Base-by-base conservation (phyloP, 2,329 filamentous ascomycete species). In the Botrytis hyacinthi region DNA sequence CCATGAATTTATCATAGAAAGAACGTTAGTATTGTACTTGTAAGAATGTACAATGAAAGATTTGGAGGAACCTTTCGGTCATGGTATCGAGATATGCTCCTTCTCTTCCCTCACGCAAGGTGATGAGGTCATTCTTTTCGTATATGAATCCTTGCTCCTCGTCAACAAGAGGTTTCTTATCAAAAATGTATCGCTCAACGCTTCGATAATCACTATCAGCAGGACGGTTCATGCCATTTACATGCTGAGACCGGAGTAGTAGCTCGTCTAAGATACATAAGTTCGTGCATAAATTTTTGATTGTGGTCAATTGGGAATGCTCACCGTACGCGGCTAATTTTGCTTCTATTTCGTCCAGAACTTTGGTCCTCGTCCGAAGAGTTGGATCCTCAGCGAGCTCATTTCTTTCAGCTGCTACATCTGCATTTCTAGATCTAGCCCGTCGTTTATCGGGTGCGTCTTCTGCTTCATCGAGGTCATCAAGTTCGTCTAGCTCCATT, bases 61-160 rank as follows among this genome's bases (percentile, higher is more conserved):
- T 62, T 46, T 77, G 73, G 42, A 80, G 72, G 4, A 78, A 40
- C 7, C 67, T 78, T 69, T 84, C 83, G 8, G 84, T 78, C 0
- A 72, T 60, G 3, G 76, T 76, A 70, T 85, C 83, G 0, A 85
- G 78, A 81, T 81, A 83, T 5, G 83, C 82, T 73, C 81, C 79
- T 48, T 84, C 83, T 70, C 83, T 75, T 0, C 83, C 82, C 3
- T 80, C 77, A 6, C 82, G 75, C 0, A 84, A 75, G 0, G 82
- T 82, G 16, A 85, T 78, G 0, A 85, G 71, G 72, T 85, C 84
- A 68, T 84, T 83, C 74, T 82, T 82, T 3, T 79, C 75, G 14
- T 80, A 75, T 20, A 84, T 80, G 74, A 81, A 85, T 0, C 60
- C 67, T 40, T 76, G 73, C 26, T 83, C 76, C 37, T 81, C 35